Base-by-base conservation (phyloP, 108 stramenopile genomes). In the Cafeteria roenbergensis region DNA sequence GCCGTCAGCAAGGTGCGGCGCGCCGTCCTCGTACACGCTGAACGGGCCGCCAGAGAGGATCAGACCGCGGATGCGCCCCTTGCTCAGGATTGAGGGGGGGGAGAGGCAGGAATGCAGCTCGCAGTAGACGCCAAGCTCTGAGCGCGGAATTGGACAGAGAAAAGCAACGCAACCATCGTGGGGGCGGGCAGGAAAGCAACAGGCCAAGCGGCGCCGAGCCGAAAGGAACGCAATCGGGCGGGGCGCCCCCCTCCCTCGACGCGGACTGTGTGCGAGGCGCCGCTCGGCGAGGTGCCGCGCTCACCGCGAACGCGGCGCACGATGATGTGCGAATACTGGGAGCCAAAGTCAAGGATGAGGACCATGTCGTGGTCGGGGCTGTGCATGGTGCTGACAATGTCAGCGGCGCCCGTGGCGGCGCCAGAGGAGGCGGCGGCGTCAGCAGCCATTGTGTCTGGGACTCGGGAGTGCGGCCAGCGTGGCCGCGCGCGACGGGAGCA, bases 331-430 rank as follows among this genome's bases (percentile, higher is more conserved):
- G 87, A 88, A 81, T 94, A 96, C 71, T 97, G 98, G 30, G 88
- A 89, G 25, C 98, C 98, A 71, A 95, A 97, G 80, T 99, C 98
- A 57, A 99, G 78, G 66, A 99, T 95, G 14, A 92, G 90, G 29
- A 99, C 84, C 80, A 94, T 91, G 26, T 59, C 30, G 50, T 62
- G 57, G 52, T 63, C 63, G 42, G n/a, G n/a, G n/a, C n/a, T n/a
- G n/a, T n/a, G n/a, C n/a, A n/a, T n/a, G n/a, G n/a, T n/a, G n/a
- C n/a, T n/a, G n/a, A n/a, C n/a, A n/a, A n/a, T n/a, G n/a, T n/a
- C n/a, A n/a, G n/a, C n/a, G n/a, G n/a, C n/a, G n/a, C n/a, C n/a
- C n/a, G n/a, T n/a, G n/a, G n/a, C n/a, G n/a, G n/a, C n/a, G n/a
- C n/a, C n/a, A n/a, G n/a, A n/a, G n/a, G n/a, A n/a, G n/a, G n/a